Base-by-base conservation (phyloP, 2,329 filamentous ascomycete genomes). In the Neofusicoccum laricinum region DNA sequence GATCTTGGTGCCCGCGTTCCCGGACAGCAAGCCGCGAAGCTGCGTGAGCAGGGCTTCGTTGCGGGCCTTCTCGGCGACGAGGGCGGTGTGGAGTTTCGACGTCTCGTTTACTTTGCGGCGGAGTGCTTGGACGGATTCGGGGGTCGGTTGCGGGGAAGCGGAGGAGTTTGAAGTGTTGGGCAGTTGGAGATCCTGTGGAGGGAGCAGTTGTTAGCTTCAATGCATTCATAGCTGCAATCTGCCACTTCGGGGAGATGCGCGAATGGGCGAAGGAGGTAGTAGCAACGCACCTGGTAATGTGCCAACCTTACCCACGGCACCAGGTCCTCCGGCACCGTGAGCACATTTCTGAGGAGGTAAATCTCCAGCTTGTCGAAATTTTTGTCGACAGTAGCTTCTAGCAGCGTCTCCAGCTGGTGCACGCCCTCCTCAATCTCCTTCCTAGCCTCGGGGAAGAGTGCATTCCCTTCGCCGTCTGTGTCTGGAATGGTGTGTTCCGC, bases 381-480 rank as follows among this genome's bases (percentile, higher is more conserved):
- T 70, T 77, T 78, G 67, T 83, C 81, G 5, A 83, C 76, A 0
- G 80, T 81, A 66, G 79, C 77, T 67, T 82, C 80, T 64, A 83
- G 78, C 34, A 83, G 72, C 64, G 78, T 81, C 71, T 83, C 81
- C 4, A 83, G 74, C 72, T 82, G 78, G 36, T 82, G 73, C 30
- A 81, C 77, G 14, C 95, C 95, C 73, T 92, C 89, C 73, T 97
- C 93, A 67, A 99, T 91, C 77, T 99, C 93, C 67, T 86, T 78
- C 63, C 82, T 79, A 34, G 82, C 81, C 34, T 82, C 84, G 3
- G 84, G 78, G 67, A 82, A 82, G 32, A 80, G 72, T 48, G 69
- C 67, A 40, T 75, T 74, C 59, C 69, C 72, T 14, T 74, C 70
- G 15, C 75, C 75, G 65, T 85, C 81, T 3, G 62, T 67, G 38